Conservation (phyloP, 176 grass and related monocot species). For the Carex cristatella region DNA sequence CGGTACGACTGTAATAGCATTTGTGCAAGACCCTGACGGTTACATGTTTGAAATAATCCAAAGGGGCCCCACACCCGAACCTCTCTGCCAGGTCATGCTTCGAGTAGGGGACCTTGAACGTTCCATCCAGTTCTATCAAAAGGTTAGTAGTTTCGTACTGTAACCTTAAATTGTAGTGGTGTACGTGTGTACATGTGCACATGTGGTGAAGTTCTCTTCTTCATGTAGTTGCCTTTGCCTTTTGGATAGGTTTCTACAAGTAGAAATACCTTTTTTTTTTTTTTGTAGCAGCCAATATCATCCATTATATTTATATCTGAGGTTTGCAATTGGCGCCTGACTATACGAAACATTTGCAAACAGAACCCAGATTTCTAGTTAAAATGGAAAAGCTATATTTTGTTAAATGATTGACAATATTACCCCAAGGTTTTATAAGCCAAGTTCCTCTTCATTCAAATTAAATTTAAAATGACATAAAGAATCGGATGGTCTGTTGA, state of each 20-base stretch:
- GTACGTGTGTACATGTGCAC: background rate
- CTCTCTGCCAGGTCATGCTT: constrained; percentile 98
- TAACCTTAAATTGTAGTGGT: background rate
- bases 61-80: constrained; percentile 71
- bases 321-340: background rate
- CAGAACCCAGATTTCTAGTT: background rate
- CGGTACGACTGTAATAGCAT: constrained; percentile 85
- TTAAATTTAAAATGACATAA: background rate
- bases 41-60: constrained; percentile 94
- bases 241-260: background rate
- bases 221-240: background rate
- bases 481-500: background rate
- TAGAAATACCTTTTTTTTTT: background rate
- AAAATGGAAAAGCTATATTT: background rate
- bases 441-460: background rate
- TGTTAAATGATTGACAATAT: background rate
- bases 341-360: background rate
- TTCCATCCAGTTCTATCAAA: constrained; percentile 89
- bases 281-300: background rate
- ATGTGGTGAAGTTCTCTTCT: background rate
- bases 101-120: constrained; percentile 88
- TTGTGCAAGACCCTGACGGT: constrained; percentile 85
- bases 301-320: background rate
- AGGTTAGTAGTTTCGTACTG: constrained; percentile 34
- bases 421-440: background rate